A percentile compares a stretch with the other conserved stretches of the same genome.
Conservation (phyloP, 2,329 filamentous ascomycete species). For the Botrytis galanthina region DNA sequence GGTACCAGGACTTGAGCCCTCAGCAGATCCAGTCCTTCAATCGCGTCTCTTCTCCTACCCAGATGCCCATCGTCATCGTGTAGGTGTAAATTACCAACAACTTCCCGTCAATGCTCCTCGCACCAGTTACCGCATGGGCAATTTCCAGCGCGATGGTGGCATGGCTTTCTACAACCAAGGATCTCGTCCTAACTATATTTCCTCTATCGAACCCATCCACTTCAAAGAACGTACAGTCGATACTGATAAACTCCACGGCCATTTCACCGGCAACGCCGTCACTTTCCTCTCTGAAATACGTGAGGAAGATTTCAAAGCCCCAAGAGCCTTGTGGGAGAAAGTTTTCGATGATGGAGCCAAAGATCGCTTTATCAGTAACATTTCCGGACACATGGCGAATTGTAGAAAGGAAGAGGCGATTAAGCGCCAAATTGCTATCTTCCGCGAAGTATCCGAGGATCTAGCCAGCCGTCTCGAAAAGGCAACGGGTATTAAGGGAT, state of each 20-base stretch:
- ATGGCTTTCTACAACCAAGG: conserved; percentile 47
- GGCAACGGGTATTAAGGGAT: conserved; percentile 58
- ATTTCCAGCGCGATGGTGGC: conserved; percentile 42
- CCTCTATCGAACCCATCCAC: conserved; percentile 35
- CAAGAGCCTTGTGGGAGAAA: conserved; percentile 39
- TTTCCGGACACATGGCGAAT: conserved; percentile 54
- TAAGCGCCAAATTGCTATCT: conserved; percentile 60
- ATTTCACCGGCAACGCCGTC: conserved; percentile 48
- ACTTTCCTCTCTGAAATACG: conserved; percentile 45
- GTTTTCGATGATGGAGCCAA: conserved; percentile 50
- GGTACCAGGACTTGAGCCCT: conserved; percentile 64
- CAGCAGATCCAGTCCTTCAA: conserved; percentile 66
- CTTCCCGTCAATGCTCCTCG: conserved; percentile 45
- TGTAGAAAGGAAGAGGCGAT: conserved; percentile 54
- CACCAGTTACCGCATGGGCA: conserved; percentile 25
- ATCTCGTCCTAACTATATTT: conserved; percentile 47
- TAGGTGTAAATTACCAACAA: conserved; percentile 59
- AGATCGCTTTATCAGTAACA: conserved; percentile 58
- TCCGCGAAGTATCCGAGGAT: conserved; percentile 52
- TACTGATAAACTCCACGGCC: conserved; percentile 46
- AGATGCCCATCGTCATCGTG: conserved; percentile 57
- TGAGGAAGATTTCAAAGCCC: conserved; percentile 38
- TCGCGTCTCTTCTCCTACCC: conserved; percentile 67
- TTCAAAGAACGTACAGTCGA: conserved; percentile 41
- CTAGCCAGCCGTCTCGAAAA: conserved; percentile 53